phyloP scores from a whole-genome alignment of 371 early-diverging fungal genomes.

The Paraphysoderma sedebokerense region DNA sequence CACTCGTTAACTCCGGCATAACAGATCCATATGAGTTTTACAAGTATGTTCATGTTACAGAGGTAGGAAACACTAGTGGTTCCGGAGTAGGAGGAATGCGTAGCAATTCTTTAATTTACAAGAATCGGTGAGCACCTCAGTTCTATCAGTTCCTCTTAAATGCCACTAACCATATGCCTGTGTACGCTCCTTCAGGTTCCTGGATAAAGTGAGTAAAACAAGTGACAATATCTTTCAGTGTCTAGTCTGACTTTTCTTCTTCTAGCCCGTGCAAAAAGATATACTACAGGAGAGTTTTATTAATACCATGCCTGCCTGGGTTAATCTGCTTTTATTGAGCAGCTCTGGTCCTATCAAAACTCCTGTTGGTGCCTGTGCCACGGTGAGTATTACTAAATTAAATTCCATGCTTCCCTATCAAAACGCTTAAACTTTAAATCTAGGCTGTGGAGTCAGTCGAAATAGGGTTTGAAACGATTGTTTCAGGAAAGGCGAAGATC shows the following conservation, averaged over 20 bases:
- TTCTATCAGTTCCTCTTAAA: no score
- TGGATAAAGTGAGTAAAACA: no score
- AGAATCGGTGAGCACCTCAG: no score
- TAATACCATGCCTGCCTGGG: slow-evolving; percentile 85
- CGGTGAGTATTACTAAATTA: no score
- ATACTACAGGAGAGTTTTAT: slow-evolving; percentile 90
- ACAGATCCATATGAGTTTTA: slow-evolving; percentile 96
- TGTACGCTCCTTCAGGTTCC: no score
- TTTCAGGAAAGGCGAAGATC: slow-evolving; percentile 83
- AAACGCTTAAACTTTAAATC: no score
- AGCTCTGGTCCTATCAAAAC: slow-evolving; percentile 94
- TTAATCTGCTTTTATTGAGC: slow-evolving; percentile 87
- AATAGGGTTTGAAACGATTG: slow-evolving; percentile 77
- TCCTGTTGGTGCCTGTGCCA: slow-evolving; percentile 88
- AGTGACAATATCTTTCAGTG: no score
- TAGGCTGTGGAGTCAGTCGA: slow-evolving; percentile 85
- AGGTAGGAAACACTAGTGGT: slow-evolving; percentile 84
- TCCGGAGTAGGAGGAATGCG: slow-evolving; percentile 74
- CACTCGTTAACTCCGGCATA: slow-evolving; percentile 78
- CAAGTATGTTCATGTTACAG: slow-evolving; percentile 86
- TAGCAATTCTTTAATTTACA: slow-evolving; percentile 61
- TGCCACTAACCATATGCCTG: no score
- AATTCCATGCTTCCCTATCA: no score
- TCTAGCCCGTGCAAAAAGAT: slow-evolving; percentile 81
- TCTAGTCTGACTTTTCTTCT: no score